A percentile compares a stretch with the other conserved stretches of the same genome.
Evolutionary conservation across 2,329 filamentous ascomycete genomes (phyloP).

Genomic region (Apiospora malaysiana): DNA sequence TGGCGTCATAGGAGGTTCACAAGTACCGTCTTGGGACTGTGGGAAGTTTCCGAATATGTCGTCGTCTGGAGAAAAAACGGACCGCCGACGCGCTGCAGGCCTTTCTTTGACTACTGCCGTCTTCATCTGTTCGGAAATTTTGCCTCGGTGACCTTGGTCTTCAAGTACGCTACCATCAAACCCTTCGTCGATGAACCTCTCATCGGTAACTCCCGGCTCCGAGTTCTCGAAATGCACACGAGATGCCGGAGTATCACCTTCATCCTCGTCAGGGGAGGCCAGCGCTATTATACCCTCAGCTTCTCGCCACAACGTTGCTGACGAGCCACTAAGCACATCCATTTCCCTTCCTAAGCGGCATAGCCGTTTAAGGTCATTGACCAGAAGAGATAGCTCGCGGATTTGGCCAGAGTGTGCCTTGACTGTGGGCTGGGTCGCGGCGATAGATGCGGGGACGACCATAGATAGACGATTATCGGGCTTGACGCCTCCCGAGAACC

Average conservation of each 20-base stretch:
- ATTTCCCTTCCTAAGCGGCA: slow-evolving; percentile 73
- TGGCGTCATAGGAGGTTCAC: slow-evolving; percentile 48
- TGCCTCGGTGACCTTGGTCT: slow-evolving; percentile 47
- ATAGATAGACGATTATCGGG: slow-evolving; percentile 54
- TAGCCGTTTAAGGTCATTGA: slow-evolving; percentile 82
- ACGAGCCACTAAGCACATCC: slow-evolving; percentile 65
- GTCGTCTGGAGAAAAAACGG: slow-evolving; percentile 69
- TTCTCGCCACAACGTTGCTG: slow-evolving; percentile 73
- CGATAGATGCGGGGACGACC: slow-evolving; percentile 80
- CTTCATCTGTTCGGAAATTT: slow-evolving; percentile 49
- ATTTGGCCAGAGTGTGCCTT: slow-evolving; percentile 85
- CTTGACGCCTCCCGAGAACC: slow-evolving; percentile 44
- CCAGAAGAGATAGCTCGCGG: slow-evolving; percentile 78
- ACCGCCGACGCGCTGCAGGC: slow-evolving; percentile 58
- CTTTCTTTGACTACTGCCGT: slow-evolving; percentile 62
- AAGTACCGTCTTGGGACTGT: slow-evolving; percentile 44
- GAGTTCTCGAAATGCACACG: slow-evolving; percentile 45
- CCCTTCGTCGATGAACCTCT: slow-evolving; percentile 52
- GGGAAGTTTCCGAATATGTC: slow-evolving; percentile 67
- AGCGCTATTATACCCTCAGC: slow-evolving; percentile 87
- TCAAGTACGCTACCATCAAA: slow-evolving; percentile 55
- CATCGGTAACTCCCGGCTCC: slow-evolving; percentile 48
- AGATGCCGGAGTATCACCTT: slow-evolving; percentile 46
- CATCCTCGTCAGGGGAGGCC: slow-evolving; percentile 73
- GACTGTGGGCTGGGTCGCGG: slow-evolving; percentile 81